Evolutionary conservation across 495 filamentous ascomycete genomes (phyloP).

Genomic region (Massariosphaeria phaeospora): DNA sequence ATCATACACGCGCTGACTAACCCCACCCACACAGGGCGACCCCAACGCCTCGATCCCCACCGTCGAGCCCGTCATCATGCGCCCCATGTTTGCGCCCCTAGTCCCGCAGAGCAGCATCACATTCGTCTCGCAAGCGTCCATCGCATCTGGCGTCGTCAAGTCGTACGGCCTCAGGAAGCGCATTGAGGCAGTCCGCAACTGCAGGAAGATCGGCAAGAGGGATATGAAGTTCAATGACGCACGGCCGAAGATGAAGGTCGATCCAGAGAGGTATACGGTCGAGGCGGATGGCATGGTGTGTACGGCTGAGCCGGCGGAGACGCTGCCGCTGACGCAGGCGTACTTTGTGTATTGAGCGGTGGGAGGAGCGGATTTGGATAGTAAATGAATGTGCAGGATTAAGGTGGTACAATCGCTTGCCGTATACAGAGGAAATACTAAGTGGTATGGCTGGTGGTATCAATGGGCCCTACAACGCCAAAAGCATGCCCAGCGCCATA

Average conservation of each 20-base stretch:
- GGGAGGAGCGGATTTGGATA: too few relatives aligned
- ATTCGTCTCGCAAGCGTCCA: slow-evolving; percentile 73
- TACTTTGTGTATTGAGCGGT: slow-evolving; percentile 67
- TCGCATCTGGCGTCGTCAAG: slow-evolving; percentile 60
- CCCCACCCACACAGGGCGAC: slow-evolving; percentile 59
- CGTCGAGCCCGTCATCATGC: slow-evolving; percentile 77
- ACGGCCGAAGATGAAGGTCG: slow-evolving; percentile 89
- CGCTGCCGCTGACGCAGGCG: slow-evolving; percentile 73
- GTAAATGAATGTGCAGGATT: too few relatives aligned
- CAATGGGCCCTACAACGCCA: too few relatives aligned
- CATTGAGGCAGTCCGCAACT: slow-evolving; percentile 74
- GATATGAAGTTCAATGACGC: slow-evolving; percentile 92
- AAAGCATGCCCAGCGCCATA: too few relatives aligned
- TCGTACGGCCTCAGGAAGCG: slow-evolving; percentile 73
- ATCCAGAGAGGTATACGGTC: slow-evolving; percentile 86
- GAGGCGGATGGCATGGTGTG: slow-evolving; percentile 79
- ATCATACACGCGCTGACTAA: neutral
- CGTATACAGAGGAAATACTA: too few relatives aligned
- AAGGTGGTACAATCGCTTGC: too few relatives aligned
- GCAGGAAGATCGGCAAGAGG: slow-evolving; percentile 73
- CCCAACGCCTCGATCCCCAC: slow-evolving; percentile 90
- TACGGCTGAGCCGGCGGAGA: slow-evolving; percentile 65
- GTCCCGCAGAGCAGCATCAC: slow-evolving; percentile 70
- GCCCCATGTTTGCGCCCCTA: slow-evolving; percentile 79
- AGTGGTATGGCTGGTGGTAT: too few relatives aligned